Percentiles rank a stretch among this genome's conserved stretches.
Conservation (phyloP, 2,329 filamentous ascomycete species). For the Epichloe amarillans region DNA sequence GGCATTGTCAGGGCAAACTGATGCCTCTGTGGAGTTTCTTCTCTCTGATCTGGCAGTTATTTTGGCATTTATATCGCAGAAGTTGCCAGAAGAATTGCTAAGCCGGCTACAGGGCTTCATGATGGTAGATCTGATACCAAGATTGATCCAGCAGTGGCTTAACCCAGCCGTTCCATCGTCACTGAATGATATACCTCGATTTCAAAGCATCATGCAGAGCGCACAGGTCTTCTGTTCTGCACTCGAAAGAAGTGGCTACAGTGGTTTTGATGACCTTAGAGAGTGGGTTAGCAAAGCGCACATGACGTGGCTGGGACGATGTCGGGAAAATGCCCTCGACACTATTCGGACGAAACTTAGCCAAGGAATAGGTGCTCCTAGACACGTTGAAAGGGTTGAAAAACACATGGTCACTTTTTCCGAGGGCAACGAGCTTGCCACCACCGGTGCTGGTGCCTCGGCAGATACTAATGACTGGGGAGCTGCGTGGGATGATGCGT, state of each 20-base stretch:
- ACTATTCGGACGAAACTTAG: slow-evolving; percentile 57
- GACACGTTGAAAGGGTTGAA: slow-evolving; percentile 70
- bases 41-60: slow-evolving; percentile 39
- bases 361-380: slow-evolving; percentile 50
- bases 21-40: slow-evolving; percentile 34
- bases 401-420: slow-evolving; percentile 60
- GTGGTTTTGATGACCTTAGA: slow-evolving; percentile 46
- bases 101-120: slow-evolving; percentile 53
- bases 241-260: slow-evolving; percentile 51
- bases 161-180: slow-evolving; percentile 63
- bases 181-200: slow-evolving; percentile 54
- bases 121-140: slow-evolving; percentile 53
- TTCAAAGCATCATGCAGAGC: slow-evolving; percentile 55
- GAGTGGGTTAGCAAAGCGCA: slow-evolving; percentile 75
- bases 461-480: slow-evolving; percentile 52
- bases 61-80: slow-evolving; percentile 37
- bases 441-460: slow-evolving; percentile 33
- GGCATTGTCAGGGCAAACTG: slow-evolving; percentile 26
- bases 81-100: slow-evolving; percentile 41
- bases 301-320: slow-evolving; percentile 72
- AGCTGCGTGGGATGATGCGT: slow-evolving; percentile 65
- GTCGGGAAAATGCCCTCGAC: slow-evolving; percentile 67
- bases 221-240: slow-evolving; percentile 50
- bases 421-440: slow-evolving; percentile 51
- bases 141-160: slow-evolving; percentile 62